A percentile compares a stretch with the other conserved stretches of the same genome.
Evolutionary conservation across 192 early-diverging fungal genomes (phyloP).

Genomic region (Gaertneriomyces sp.): DNA sequence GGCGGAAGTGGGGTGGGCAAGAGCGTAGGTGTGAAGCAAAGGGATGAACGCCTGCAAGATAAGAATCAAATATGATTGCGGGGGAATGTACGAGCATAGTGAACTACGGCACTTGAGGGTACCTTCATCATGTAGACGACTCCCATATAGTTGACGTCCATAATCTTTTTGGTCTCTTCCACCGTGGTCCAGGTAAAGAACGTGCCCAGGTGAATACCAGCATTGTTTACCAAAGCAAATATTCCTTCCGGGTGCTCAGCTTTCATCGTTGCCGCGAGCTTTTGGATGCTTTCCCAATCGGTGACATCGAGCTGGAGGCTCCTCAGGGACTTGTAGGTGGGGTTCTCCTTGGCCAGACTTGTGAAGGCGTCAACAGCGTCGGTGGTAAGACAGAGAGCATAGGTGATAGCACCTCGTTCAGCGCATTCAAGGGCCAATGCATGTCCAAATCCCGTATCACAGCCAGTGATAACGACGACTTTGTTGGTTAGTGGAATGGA

Average conservation of each 20-base stretch:
- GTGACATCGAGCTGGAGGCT: slow-evolving; percentile 34
- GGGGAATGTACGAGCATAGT: no score
- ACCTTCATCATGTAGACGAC: slow-evolving; percentile 35
- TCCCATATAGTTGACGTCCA: slow-evolving; percentile 43
- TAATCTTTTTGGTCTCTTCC: slow-evolving; percentile 12
- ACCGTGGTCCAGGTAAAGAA: slow-evolving; percentile 23
- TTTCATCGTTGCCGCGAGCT: slow-evolving; percentile 4
- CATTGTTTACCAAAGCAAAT: slow-evolving; percentile 36
- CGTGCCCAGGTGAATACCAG: slow-evolving; percentile 27
- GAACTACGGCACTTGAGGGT: no score
- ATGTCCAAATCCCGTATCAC: slow-evolving; percentile 40
- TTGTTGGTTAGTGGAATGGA: slow-evolving; percentile 12
- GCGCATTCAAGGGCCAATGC: slow-evolving; percentile 20
- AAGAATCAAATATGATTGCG: no score
- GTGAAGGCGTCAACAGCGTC: slow-evolving; percentile 17
- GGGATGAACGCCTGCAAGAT: slow-evolving; percentile 31
- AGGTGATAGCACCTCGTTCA: slow-evolving; percentile 12
- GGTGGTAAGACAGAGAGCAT: slow-evolving; percentile 32
- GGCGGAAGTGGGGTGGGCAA: slow-evolving; percentile 21
- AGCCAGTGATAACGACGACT: slow-evolving; percentile 34
- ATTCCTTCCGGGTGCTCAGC: slow-evolving; percentile 17
- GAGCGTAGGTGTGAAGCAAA: slow-evolving; percentile 11
- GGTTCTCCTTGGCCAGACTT: background rate
- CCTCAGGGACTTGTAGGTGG: slow-evolving; percentile 11
- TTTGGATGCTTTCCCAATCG: slow-evolving; percentile 24